Percentiles rank a stretch among this genome's conserved stretches.
Conservation (phyloP, 202 grass and related monocot species). For the Zizania palustris region DNA sequence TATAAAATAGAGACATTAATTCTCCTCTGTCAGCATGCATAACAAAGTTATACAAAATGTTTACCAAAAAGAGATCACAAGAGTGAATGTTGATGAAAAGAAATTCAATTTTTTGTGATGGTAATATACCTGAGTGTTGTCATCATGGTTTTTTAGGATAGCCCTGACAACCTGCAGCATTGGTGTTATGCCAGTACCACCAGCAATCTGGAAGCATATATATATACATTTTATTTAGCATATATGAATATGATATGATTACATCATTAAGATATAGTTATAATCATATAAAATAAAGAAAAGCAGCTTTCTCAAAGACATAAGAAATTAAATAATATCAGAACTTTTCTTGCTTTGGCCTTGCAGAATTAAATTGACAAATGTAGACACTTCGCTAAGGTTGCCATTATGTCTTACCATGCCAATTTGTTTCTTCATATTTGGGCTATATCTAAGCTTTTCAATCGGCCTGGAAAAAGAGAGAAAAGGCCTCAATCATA, state of each 20-base stretch:
- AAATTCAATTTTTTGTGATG: slow-evolving; percentile 26
- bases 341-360: slow-evolving; percentile 12
- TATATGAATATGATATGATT: not conserved
- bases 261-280: not conserved
- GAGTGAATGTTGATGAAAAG: slow-evolving; percentile 7
- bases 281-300: not conserved
- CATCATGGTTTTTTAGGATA: slow-evolving; percentile 94
- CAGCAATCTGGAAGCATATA: slow-evolving; percentile 72
- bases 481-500: slow-evolving; percentile 33
- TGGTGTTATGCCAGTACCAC: slow-evolving; percentile 92
- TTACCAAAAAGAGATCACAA: not conserved
- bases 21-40: slow-evolving; percentile 13
- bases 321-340: not conserved
- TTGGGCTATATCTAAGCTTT: slow-evolving; percentile 95
- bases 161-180: slow-evolving; percentile 97
- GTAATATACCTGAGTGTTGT: slow-evolving; percentile 76
- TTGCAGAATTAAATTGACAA: slow-evolving; percentile 27
- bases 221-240: slow-evolving; percentile 28
- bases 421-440: slow-evolving; percentile 98
- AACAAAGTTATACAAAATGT: slow-evolving; percentile 5
- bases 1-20: slow-evolving; percentile 17
- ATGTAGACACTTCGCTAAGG: not conserved
- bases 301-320: not conserved
- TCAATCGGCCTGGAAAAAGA: slow-evolving; percentile 83
- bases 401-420: slow-evolving; percentile 67